Evolutionary conservation across 2,329 filamentous ascomycete species (phyloP).

Genomic region (Aureobasidium sp.): DNA sequence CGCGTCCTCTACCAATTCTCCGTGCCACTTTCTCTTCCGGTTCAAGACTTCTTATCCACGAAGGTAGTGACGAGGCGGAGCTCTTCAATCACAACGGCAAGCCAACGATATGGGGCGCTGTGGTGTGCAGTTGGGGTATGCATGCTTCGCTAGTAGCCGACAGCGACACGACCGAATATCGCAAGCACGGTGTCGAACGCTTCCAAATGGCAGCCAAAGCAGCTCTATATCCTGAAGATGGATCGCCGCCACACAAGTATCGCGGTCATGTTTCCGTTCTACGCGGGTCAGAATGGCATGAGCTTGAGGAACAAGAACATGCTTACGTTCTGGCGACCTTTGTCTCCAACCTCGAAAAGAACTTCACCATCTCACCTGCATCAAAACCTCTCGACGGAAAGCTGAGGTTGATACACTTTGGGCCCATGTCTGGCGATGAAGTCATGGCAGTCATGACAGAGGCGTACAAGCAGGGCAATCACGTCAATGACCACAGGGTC

Average conservation of each 20-base stretch:
- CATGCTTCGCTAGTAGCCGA: conserved; percentile 86
- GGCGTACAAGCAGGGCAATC: conserved; percentile 51
- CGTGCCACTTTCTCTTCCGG: conserved; percentile 39
- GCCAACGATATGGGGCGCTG: conserved; percentile 56
- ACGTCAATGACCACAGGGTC: conserved; percentile 51
- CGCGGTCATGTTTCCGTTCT: conserved; percentile 45
- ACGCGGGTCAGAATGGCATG: conserved; percentile 27
- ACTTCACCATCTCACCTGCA: conserved; percentile 72
- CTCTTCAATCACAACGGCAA: conserved; percentile 26
- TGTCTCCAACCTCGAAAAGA: conserved; percentile 74
- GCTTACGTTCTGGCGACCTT: conserved; percentile 70
- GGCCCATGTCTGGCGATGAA: conserved; percentile 54
- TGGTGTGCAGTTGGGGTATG: conserved; percentile 85
- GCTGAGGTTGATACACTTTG: conserved; percentile 69
- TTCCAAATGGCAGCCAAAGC: conserved; percentile 81
- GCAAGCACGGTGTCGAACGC: conserved; percentile 66
- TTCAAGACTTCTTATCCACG: conserved; percentile 36
- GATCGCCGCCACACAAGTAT: conserved; percentile 50
- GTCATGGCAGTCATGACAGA: conserved; percentile 70
- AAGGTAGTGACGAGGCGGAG: conserved; percentile 37
- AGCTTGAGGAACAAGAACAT: conserved; percentile 46
- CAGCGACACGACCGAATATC: conserved; percentile 77
- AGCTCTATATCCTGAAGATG: conserved; percentile 55
- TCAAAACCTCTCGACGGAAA: conserved; percentile 64
- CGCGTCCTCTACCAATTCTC: conserved; percentile 38